Evolutionary conservation across 176 grass and related monocot species (phyloP), one percentile per base, ranked within the genome.

Genomic region (Triticum monococcum): DNA sequence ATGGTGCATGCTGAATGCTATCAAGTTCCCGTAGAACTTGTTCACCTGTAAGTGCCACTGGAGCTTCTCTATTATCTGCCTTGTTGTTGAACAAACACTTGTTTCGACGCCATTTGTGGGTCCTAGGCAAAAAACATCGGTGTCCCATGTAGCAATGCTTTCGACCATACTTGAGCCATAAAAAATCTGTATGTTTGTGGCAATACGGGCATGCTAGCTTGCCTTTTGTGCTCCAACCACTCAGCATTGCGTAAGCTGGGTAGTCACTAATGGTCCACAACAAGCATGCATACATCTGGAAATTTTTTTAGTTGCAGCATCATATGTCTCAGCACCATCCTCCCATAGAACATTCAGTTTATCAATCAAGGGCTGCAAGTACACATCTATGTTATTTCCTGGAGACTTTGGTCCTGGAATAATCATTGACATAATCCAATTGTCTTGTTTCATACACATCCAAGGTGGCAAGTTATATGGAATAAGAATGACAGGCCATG

Each of bases 101-200:
- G 36, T 8, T 38, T 79, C 26, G 3, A 14, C 35, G 35, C 77
- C 54, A 64, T 35, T 13, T 79, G 7, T 63, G 57, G 17, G 38
- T 23, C 2, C 3, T 63, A 0, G 10, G 22, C n/a, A 79, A 6
- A 41, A 79, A 79, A 13, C 35, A 33, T 4, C 20, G 57, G 40
- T 64, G 57, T 1, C 77, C 33, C 77, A 79, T 79, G 12, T 79
- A 79, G 57, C 57, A 79, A 17, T 79, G 22, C 8, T 79, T 79
- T 0, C 22, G 37, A 1, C 57, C 77, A 40, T 40, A 79, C 61
- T 40, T 79, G 11, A 64, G 8, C 33, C 77, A 79, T 14, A 79
- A 14, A 79, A 63, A 63, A 1, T 79, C 12, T n/a, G 57, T 64
- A 25, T 79, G 8, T 36, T 16, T 63, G 12, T 79, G 77, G 22